These are phyloP conservation scores for Cephaloascus fragrans DNA, from an alignment of 805 yeast genomes.

Conservation along the genomic window DNA sequence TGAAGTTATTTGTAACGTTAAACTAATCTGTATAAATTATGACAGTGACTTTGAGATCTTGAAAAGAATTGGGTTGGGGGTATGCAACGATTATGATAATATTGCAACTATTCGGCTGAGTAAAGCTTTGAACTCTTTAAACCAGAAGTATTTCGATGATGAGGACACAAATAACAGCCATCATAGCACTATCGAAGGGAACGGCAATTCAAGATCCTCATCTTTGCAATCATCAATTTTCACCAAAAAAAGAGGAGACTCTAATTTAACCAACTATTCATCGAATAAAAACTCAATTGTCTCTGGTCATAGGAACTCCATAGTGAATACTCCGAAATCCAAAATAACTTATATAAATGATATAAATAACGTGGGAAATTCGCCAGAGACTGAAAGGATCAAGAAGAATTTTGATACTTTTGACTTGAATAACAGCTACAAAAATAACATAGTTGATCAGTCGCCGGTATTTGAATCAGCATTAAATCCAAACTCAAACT, in stretches of 20 bases:
- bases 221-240: conserved; percentile 1
- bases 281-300: background rate
- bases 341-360: no score
- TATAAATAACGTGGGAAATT: background rate
- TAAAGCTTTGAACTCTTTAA: no score
- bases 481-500: background rate
- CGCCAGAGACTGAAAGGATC: background rate
- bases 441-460: background rate
- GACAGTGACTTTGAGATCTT: conserved; percentile 12
- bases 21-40: conserved; percentile 18
- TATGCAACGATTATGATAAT: background rate
- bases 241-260: background rate
- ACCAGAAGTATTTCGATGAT: no score
- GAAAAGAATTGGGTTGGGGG: background rate
- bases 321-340: background rate
- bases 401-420: background rate
- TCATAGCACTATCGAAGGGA: no score
- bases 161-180: no score
- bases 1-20: conserved; percentile 16
- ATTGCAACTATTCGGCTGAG: no score
- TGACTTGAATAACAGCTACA: background rate
- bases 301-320: background rate
- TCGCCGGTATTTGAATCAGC: background rate
- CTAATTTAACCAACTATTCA: background rate
- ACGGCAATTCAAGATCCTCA: background rate